A percentile compares a stretch with the other conserved stretches of the same genome.
phyloP scores from a whole-genome alignment of 306 rosid genomes.

The Quercus suber region DNA sequence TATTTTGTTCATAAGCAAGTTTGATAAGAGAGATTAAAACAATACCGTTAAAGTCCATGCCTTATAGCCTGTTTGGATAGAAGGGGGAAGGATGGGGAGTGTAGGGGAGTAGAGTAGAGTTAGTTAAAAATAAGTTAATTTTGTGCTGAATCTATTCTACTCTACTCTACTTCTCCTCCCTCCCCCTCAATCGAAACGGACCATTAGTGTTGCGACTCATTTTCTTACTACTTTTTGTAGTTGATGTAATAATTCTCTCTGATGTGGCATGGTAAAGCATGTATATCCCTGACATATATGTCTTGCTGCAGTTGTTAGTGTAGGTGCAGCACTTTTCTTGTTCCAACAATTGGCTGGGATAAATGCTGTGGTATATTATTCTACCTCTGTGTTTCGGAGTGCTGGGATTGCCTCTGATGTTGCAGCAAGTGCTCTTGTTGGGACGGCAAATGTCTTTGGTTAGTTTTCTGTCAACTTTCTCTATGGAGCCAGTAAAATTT shows the following conservation, averaged over 20 bases:
- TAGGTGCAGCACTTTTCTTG: slow-evolving; percentile 85
- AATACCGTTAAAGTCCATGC: neutral
- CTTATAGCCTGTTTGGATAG: neutral
- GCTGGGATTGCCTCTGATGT: slow-evolving; percentile 95
- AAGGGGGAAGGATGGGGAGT: no score
- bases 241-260: neutral
- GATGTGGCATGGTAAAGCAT: neutral
- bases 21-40: slow-evolving; percentile 4
- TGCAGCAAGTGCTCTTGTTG: slow-evolving; percentile 97
- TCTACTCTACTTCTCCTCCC: no score
- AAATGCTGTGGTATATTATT: slow-evolving; percentile 91
- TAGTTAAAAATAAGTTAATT: no score
- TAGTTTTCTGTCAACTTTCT: slow-evolving; percentile 25
- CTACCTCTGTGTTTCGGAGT: slow-evolving; percentile 87
- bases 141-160: no score
- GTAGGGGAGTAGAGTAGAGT: no score
- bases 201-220: neutral
- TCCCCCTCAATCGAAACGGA: no score
- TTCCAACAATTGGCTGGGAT: slow-evolving; percentile 96
- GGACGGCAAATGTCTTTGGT: slow-evolving; percentile 93
- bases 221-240: neutral
- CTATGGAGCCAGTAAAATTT: neutral
- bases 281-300: slow-evolving; percentile 12
- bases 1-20: neutral
- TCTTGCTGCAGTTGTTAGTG: slow-evolving; percentile 72